These are phyloP conservation scores for Tolypocladium paradoxum DNA, from an alignment of 2,329 filamentous ascomycete species.

Conservation along the genomic window DNA sequence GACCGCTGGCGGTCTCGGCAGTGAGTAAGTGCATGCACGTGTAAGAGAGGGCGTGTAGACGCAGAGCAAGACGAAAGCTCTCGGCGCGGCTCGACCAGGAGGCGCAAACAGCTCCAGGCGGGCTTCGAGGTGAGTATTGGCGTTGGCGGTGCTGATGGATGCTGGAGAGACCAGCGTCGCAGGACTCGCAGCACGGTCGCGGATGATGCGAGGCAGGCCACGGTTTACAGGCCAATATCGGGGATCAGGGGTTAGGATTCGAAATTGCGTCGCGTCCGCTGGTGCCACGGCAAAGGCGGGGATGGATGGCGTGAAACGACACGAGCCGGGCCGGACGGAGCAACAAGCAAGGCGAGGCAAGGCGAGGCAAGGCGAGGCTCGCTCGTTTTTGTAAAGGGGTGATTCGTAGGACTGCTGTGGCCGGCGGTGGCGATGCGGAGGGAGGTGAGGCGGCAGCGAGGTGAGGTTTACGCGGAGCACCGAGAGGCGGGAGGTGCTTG, in stretches of 20 bases:
- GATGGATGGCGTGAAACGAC: slow-evolving; percentile 3
- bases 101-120: not conserved
- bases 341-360: not conserved
- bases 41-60: not conserved
- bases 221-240: not conserved
- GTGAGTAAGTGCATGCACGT: not conserved
- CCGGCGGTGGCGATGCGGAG: not conserved
- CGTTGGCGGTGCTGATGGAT: not conserved
- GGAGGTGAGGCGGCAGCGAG: not conserved
- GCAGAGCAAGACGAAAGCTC: not conserved
- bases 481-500: no score
- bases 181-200: not conserved
- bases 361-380: not conserved
- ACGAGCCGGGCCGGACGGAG: not conserved
- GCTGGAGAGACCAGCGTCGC: not conserved
- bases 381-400: not conserved
- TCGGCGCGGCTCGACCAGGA: not conserved
- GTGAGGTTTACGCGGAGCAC: no score
- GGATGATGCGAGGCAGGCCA: not conserved
- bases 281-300: not conserved
- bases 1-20: not conserved
- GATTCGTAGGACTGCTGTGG: not conserved
- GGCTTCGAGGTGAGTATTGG: not conserved
- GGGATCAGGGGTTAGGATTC: slow-evolving; percentile 5
- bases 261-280: slow-evolving; percentile 16